These are phyloP conservation scores for Spencermartinsiella ligniputridi DNA, from an alignment of 1,139 yeast species.

Conservation along the genomic window DNA sequence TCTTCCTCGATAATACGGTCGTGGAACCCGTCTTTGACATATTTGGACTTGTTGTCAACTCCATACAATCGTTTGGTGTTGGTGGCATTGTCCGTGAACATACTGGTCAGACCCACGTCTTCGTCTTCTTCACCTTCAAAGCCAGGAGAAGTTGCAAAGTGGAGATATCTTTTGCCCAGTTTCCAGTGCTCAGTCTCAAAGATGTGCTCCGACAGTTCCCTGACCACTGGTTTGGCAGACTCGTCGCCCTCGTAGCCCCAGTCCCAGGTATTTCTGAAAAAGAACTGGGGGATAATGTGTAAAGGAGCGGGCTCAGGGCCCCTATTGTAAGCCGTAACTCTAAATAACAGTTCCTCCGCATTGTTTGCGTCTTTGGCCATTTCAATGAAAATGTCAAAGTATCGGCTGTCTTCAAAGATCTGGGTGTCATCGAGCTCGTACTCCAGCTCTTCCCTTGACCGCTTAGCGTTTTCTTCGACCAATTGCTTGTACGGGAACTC, in stretches of 20 bases:
- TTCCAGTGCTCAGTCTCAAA: constrained; percentile 64
- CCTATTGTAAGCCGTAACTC: constrained; percentile 87
- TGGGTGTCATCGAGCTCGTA: constrained; percentile 75
- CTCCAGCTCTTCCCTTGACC: constrained; percentile 63
- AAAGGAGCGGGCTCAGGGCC: constrained; percentile 81
- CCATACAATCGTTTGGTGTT: constrained; percentile 65
- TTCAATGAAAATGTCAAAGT: constrained; percentile 87
- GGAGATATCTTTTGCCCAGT: constrained; percentile 66
- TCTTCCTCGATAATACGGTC: constrained; percentile 67
- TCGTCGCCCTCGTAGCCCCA: constrained; percentile 52
- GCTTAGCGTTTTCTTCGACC: constrained; percentile 61
- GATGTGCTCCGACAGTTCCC: constrained; percentile 36
- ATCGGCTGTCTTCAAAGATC: constrained; percentile 70
- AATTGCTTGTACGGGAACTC: constrained; percentile 80
- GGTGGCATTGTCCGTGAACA: constrained; percentile 90
- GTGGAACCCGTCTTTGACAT: constrained; percentile 88
- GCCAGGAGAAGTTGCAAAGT: constrained; percentile 90
- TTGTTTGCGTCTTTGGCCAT: constrained; percentile 85
- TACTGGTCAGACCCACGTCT: constrained; percentile 68
- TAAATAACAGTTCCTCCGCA: constrained; percentile 73
- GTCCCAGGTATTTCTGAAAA: constrained; percentile 89
- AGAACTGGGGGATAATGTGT: constrained; percentile 80
- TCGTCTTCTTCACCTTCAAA: constrained; percentile 38
- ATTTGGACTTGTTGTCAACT: constrained; percentile 54
- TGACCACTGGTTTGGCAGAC: constrained; percentile 8